Evolutionary conservation across 352 stramenopile genomes (phyloP), one percentile per base, ranked within the genome.

Genomic region (Pythium brachiatum): DNA sequence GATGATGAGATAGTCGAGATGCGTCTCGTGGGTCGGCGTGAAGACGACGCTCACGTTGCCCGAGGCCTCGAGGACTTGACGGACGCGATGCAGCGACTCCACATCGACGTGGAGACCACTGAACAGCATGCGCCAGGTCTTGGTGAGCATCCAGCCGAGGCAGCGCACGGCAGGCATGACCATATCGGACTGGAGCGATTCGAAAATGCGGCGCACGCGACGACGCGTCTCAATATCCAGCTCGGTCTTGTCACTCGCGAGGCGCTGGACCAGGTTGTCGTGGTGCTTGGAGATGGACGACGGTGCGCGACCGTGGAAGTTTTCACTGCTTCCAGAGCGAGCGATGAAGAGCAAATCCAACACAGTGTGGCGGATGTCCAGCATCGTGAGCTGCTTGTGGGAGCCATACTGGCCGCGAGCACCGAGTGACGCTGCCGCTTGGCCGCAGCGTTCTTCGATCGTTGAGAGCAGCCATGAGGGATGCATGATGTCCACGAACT

Each of bases 1-100:
- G 63, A 97, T 86, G 58, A 97, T 88, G 27, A 97, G 68, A 63
- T 96, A 97, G 69, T 97, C 89, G 57, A 97, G 64, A 56, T 97
- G 88, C 34, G 74, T 91, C 70, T 95, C 90, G 72, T 97, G 89
- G 25, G 89, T 96, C 16, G 89, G 89, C 11, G 88, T 78, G 64
- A 94, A 92, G 44, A 94, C 81, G 41, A 96, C 75, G 48, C 81
- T 88, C 7, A 89, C 74, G 46, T 90, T 72, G 2, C 53, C 57
- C 11, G 74, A 66, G 0, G 60, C 69, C 44, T 88, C 73, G 12
- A 94, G 56, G 26, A 80, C 70, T 20, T 79, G 64, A 15, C 85
- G 74, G 16, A 94, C 71, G 13, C 70, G 70, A 18, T 86, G 73
- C 7, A 93, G 64, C 5, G 80, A 90, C 56, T 78, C 75, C 29